Conservation (phyloP, 768 basidiomycete species). For the Hebeloma cylindrosporum region DNA sequence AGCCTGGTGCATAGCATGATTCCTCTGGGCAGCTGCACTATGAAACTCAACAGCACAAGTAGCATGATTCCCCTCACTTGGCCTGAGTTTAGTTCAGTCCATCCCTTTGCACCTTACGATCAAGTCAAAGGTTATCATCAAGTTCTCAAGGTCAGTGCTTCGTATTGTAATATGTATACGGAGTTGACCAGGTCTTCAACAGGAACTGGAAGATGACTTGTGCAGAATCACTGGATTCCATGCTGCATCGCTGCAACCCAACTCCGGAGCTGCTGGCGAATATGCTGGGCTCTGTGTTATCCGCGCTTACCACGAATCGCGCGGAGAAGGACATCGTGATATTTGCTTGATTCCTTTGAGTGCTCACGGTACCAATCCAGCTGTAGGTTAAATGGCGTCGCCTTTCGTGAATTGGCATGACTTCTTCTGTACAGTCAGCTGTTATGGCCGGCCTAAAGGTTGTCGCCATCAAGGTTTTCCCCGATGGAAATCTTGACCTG, state of each 20-base stretch:
- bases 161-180: neutral
- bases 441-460: conserved; percentile 98
- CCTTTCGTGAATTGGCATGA: neutral
- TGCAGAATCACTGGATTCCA: conserved; percentile 97
- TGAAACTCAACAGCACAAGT: conserved; percentile 98
- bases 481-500: conserved; percentile 88
- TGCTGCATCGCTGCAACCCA: conserved; percentile 95
- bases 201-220: conserved; percentile 91
- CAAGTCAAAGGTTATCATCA: conserved; percentile 87
- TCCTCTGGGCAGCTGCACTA: conserved; percentile 91
- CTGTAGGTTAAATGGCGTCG: conserved; percentile 51
- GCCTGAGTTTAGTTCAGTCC: conserved; percentile 87
- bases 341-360: conserved; percentile 93
- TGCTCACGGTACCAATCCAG: conserved; percentile 98
- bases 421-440: conserved; percentile 63
- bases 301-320: conserved; percentile 89
- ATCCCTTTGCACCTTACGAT: conserved; percentile 89
- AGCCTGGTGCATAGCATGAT: conserved; percentile 97
- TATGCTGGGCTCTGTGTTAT: conserved; percentile 96
- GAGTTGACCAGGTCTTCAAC: neutral
- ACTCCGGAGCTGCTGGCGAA: conserved; percentile 97
- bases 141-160: conserved; percentile 64
- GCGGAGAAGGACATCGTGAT: conserved; percentile 81
- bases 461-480: conserved; percentile 86
- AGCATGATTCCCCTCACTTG: conserved; percentile 97